Base-by-base conservation (phyloP, 2,329 filamentous ascomycete genomes). In the Microsporum canis region DNA sequence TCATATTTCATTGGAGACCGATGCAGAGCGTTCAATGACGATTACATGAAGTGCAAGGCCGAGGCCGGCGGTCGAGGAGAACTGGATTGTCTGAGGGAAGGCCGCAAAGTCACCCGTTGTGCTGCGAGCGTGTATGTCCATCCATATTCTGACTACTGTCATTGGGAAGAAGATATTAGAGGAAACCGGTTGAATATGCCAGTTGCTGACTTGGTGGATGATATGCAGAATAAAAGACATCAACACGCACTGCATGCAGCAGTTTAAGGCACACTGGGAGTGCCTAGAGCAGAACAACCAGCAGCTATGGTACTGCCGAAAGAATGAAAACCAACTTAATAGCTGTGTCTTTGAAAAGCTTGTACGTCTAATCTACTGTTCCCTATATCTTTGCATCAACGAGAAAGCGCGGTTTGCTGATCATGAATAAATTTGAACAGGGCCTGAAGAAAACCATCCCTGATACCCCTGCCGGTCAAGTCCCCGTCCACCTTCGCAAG, bases 1-100 rank as follows among this genome's bases (percentile, higher is more conserved):
- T 86, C 90, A 59, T 99, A 89, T 83, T 99, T 97, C 77, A 99
- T 99, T 73, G 94, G 94, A 65, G 91, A 91, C 67, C 87, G 92
- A 72, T 99, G 94, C 86, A 88, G 84, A 75, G 81, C 88, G 62
- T 99, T 91, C 82, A 97, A 97, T 78, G 94, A 99, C 81, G 94
- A 99, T 79, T 99, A 88, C 79, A 99, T 99, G 92, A 89, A 95
- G 80, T 99, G 94, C 88, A 99, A 99, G 87, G 89, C 84, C 68
- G 91, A 96, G 78, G 86, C 90, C 70, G 87, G 89, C 65, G 94
- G 94, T 70, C 85, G 84, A 76, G 94, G 91, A 75, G 94, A 99
- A 81, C 77, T 95, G 65, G 89, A 96, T 68, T 99, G 94, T 78
- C 79, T 99, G 83, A 92, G 89, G 82, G 94, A 99, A 80, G 94